Evolutionary conservation across 2,329 filamentous ascomycete species (phyloP).

Genomic region (Calonectria fujianensis): DNA sequence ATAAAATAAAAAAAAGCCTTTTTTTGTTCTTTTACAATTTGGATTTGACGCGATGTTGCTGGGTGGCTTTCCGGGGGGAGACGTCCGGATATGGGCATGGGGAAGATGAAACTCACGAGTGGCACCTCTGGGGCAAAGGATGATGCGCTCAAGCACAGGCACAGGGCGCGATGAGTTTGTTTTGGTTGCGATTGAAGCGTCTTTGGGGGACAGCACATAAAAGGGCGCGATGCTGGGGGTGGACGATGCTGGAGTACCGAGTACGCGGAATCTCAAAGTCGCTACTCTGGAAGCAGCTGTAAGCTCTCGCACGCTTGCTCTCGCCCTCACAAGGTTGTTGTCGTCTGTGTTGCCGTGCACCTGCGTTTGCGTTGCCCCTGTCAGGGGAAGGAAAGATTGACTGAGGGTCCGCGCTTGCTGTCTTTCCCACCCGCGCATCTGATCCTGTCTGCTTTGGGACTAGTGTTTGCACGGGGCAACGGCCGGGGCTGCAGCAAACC

Average conservation of each 20-base stretch:
- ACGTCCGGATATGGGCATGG: not conserved
- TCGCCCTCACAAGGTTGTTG: slow-evolving; percentile 3
- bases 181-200: not conserved
- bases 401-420: slow-evolving; percentile 40
- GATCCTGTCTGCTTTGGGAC: slow-evolving; percentile 19
- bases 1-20: not conserved
- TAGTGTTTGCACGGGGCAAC: slow-evolving; percentile 35
- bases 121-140: not conserved
- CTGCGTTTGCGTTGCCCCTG: slow-evolving; percentile 46
- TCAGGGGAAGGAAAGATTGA: slow-evolving; percentile 52
- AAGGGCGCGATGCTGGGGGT: not conserved
- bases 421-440: slow-evolving; percentile 33
- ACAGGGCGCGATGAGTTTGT: not conserved
- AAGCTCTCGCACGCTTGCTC: not conserved
- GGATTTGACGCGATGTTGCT: slow-evolving; percentile 12
- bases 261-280: slow-evolving; percentile 17
- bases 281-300: not conserved
- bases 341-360: slow-evolving; percentile 26
- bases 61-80: not conserved
- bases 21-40: not conserved
- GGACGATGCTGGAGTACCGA: not conserved
- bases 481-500: slow-evolving; percentile 31
- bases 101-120: slow-evolving; percentile 20
- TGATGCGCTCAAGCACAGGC: not conserved
- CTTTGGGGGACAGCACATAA: not conserved